These are phyloP conservation scores for Hypomontagnella submonticulosa DNA, from an alignment of 495 filamentous ascomycete genomes.

Conservation along the genomic window DNA sequence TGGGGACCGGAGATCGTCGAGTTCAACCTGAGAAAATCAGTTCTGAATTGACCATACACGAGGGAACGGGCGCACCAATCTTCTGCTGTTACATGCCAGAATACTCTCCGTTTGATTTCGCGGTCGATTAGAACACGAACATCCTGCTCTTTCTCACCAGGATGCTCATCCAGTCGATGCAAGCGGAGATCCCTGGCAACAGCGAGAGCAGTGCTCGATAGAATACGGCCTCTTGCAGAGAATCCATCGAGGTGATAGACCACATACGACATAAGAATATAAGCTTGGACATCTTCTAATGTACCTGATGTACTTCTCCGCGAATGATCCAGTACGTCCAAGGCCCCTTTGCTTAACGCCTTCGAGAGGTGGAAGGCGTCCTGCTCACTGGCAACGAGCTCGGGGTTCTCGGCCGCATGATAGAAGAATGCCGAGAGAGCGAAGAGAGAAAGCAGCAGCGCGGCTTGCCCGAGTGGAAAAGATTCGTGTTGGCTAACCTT, in stretches of 20 bases:
- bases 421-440: constrained; percentile 54
- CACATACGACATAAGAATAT: constrained; percentile 55
- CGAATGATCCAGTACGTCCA: constrained; percentile 43
- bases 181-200: constrained; percentile 57
- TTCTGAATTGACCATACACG: no score
- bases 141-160: constrained; percentile 25
- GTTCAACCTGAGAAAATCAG: constrained; percentile 7
- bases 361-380: constrained; percentile 32
- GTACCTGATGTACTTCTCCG: constrained; percentile 53
- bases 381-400: constrained; percentile 20
- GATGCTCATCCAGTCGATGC: constrained; percentile 54
- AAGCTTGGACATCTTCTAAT: constrained; percentile 59
- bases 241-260: constrained; percentile 52
- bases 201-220: constrained; percentile 30
- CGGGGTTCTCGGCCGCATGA: constrained; percentile 19
- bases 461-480: constrained; percentile 45
- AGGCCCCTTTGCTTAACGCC: constrained; percentile 31
- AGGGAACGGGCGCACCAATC: constrained; percentile 54
- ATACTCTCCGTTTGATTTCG: constrained; percentile 53
- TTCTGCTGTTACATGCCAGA: constrained; percentile 60
- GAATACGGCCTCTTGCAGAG: constrained; percentile 46
- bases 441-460: constrained; percentile 55
- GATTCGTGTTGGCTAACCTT: constrained; percentile 31
- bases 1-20: constrained; percentile 56
- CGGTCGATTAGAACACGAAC: constrained; percentile 38